phyloP scores from a whole-genome alignment of 2,329 filamentous ascomycete genomes.

The Hawksworthiomyces lignivorus region DNA sequence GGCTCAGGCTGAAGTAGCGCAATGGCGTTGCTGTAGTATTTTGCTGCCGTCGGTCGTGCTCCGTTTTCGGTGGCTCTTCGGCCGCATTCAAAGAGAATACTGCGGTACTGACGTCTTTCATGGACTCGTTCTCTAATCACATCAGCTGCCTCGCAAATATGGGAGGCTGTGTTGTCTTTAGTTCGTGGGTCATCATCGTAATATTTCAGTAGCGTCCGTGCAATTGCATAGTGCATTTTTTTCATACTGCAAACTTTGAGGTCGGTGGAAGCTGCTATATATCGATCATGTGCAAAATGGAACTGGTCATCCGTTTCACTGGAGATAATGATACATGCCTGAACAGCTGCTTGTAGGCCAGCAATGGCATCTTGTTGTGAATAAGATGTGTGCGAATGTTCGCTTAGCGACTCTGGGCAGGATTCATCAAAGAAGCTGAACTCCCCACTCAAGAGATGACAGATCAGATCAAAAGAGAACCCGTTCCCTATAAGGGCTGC shows the following conservation, averaged over 20 bases:
- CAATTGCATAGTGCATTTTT: constrained; percentile 89
- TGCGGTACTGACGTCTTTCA: constrained; percentile 59
- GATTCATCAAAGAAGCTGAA: constrained; percentile 52
- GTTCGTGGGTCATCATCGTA: constrained; percentile 51
- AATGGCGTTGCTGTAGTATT: constrained; percentile 72
- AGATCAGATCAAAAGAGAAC: constrained; percentile 78
- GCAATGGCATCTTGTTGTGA: constrained; percentile 62
- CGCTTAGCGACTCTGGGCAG: constrained; percentile 19
- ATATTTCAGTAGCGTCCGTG: constrained; percentile 71
- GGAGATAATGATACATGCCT: constrained; percentile 72
- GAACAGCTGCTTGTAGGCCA: constrained; percentile 74
- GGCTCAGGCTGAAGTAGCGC: constrained; percentile 70
- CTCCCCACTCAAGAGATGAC: constrained; percentile 67
- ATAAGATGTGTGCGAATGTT: constrained; percentile 37
- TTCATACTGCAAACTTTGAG: constrained; percentile 61
- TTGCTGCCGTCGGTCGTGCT: constrained; percentile 71
- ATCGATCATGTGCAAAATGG: constrained; percentile 81
- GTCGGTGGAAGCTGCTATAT: constrained; percentile 64
- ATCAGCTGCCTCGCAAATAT: constrained; percentile 70
- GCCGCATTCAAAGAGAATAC: constrained; percentile 71
- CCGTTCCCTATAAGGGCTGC: constrained; percentile 72
- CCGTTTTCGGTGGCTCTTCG: constrained; percentile 73
- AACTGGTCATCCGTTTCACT: constrained; percentile 82
- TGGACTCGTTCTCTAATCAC: constrained; percentile 62
- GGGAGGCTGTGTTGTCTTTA: constrained; percentile 67